phyloP scores from a whole-genome alignment of 2,329 filamentous ascomycete species.

The Escovopsis sp. region DNA sequence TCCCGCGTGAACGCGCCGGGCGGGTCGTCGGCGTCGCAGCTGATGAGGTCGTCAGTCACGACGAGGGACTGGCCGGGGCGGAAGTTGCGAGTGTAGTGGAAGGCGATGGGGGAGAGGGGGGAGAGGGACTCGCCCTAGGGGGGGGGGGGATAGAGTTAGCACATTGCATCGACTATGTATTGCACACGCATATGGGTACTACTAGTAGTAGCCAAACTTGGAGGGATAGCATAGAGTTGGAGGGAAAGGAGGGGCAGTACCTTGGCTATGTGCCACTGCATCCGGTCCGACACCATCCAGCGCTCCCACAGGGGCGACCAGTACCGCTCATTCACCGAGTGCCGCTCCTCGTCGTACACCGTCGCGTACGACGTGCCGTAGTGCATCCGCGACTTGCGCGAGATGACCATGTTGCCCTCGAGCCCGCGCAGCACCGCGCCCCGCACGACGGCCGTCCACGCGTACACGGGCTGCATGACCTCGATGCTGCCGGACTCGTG shows the following conservation, averaged over 20 bases:
- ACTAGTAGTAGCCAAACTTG: too few species aligned
- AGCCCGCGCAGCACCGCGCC: slow-evolving; percentile 61
- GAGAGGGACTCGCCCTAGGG: slow-evolving; percentile 60
- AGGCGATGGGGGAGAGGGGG: slow-evolving; percentile 57
- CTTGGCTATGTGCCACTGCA: slow-evolving; percentile 78
- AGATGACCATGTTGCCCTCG: slow-evolving; percentile 67
- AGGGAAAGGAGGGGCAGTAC: slow-evolving; percentile 20
- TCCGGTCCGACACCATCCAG: slow-evolving; percentile 70
- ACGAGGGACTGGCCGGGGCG: slow-evolving; percentile 60
- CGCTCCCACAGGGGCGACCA: slow-evolving; percentile 69
- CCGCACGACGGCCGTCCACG: slow-evolving; percentile 67
- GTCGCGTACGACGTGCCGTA: slow-evolving; percentile 74
- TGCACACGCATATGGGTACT: too few species aligned
- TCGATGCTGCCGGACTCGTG: slow-evolving; percentile 44
- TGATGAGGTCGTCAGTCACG: slow-evolving; percentile 68
- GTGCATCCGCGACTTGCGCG: slow-evolving; percentile 56
- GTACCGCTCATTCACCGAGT: slow-evolving; percentile 57
- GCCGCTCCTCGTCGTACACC: slow-evolving; percentile 61
- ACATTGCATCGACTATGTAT: too few species aligned
- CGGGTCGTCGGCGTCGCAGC: slow-evolving; percentile 53
- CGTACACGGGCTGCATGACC: slow-evolving; percentile 69
- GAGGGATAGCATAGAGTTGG: not conserved
- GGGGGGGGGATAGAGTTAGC: slow-evolving; percentile 3
- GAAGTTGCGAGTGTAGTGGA: slow-evolving; percentile 79
- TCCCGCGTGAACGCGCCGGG: slow-evolving; percentile 44